Evolutionary conservation across 306 rosid genomes (phyloP).

Genomic region (Chamaecrista fasciculata): DNA sequence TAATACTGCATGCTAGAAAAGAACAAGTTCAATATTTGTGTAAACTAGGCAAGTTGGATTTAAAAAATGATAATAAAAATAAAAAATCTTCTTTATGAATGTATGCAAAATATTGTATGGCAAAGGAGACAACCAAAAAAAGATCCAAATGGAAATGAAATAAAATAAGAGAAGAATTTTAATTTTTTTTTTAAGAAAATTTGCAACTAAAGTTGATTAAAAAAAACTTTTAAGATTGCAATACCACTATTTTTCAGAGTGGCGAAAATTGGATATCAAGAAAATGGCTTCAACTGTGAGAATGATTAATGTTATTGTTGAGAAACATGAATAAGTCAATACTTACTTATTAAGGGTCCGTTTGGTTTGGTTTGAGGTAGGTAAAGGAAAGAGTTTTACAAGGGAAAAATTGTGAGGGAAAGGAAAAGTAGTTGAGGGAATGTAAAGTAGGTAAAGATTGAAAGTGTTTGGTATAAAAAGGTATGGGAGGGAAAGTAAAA

Average conservation of each 20-base stretch:
- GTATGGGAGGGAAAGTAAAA: too few relatives aligned
- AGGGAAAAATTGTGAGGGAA: too few relatives aligned
- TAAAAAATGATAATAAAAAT: background rate
- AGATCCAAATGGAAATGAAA: background rate
- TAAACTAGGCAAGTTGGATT: constrained; percentile 18
- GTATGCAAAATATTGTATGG: constrained; percentile 6
- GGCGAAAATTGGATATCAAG: background rate
- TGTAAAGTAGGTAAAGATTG: too few relatives aligned
- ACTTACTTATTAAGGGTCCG: too few relatives aligned
- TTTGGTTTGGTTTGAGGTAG: too few relatives aligned
- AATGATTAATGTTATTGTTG: background rate
- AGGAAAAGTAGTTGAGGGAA: too few relatives aligned
- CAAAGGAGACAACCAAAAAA: constrained; percentile 10
- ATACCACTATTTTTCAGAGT: background rate
- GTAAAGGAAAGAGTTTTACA: too few relatives aligned
- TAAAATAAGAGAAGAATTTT: background rate
- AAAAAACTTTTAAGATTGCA: background rate
- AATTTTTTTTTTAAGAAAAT: too few relatives aligned
- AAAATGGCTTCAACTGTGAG: background rate
- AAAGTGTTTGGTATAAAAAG: too few relatives aligned
- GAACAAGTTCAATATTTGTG: constrained; percentile 47
- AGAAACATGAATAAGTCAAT: too few relatives aligned
- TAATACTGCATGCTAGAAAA: constrained; percentile 86
- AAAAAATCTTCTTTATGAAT: too few relatives aligned
- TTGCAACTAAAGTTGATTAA: constrained; percentile 11